Conservation (phyloP, 345 rosid genomes). For the Moringa oleifera region DNA sequence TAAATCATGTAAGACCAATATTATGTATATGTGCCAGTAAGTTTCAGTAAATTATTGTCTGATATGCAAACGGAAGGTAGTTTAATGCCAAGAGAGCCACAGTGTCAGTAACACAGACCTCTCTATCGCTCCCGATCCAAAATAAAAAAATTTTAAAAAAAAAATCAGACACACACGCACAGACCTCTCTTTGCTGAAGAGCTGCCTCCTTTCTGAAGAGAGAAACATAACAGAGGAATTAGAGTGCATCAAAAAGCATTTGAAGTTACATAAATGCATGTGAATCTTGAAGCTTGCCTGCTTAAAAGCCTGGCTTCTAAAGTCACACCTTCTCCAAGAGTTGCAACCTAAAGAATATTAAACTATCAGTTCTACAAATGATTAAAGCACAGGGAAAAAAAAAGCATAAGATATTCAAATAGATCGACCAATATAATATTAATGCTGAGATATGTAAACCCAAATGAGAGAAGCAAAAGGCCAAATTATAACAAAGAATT, state of each 20-base stretch:
- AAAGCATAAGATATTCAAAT: conserved; percentile 5
- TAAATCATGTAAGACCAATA: neutral
- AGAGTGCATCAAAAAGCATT: conserved; percentile 8
- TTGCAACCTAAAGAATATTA: conserved; percentile 51
- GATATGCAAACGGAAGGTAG: neutral
- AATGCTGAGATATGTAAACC: neutral
- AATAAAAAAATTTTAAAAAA: no score
- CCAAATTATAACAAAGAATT: neutral
- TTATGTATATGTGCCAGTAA: neutral
- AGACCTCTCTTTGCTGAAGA: conserved; percentile 86
- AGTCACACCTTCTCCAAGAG: conserved; percentile 84
- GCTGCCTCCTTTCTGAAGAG: conserved; percentile 85
- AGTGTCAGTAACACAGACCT: conserved; percentile 1
- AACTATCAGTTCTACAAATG: conserved; percentile 6
- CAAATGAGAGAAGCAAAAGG: neutral
- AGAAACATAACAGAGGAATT: conserved; percentile 19
- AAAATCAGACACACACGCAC: no score
- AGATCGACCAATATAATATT: neutral
- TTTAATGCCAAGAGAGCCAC: neutral
- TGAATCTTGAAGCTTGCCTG: conserved; percentile 49
- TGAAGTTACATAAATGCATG: conserved; percentile 6
- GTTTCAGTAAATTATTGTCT: neutral
- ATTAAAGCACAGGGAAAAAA: conserved; percentile 2
- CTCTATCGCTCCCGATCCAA: no score
- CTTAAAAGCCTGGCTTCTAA: conserved; percentile 75